A percentile compares a stretch with the other conserved stretches of the same genome.
These are phyloP conservation scores for Lentithecium fluviatile DNA, from an alignment of 495 filamentous ascomycete species.

Conservation along the genomic window DNA sequence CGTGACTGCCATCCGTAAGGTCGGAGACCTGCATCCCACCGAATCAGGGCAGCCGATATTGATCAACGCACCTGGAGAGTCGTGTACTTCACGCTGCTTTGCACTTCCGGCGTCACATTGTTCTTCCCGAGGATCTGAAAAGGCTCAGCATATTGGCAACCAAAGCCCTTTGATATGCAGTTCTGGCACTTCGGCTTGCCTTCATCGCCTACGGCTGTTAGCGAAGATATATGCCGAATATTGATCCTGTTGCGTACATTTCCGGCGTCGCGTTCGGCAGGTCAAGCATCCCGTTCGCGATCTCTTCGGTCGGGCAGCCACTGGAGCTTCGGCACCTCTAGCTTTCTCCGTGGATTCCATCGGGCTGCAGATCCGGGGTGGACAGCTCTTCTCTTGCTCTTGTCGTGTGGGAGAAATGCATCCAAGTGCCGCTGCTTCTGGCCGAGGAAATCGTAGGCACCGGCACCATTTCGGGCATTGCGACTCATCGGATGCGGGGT, in stretches of 20 bases:
- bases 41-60: too few relatives aligned
- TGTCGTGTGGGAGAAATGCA: neutral
- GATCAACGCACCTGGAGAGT: neutral
- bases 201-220: constrained; percentile 9
- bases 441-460: neutral
- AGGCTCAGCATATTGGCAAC: constrained; percentile 3
- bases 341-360: constrained; percentile 1
- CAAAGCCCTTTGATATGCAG: constrained; percentile 13
- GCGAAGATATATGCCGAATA: too few relatives aligned
- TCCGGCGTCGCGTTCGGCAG: constrained; percentile 10
- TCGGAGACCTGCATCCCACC: too few relatives aligned
- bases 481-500: constrained; percentile 5
- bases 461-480: neutral
- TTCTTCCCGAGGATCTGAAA: constrained; percentile 10
- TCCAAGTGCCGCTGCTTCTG: neutral
- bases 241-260: constrained; percentile 11
- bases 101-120: constrained; percentile 4
- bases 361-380: too few relatives aligned
- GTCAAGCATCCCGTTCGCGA: constrained; percentile 11
- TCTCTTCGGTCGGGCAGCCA: constrained; percentile 1
- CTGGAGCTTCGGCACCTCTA: neutral
- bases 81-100: neutral
- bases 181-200: constrained; percentile 16
- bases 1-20: too few relatives aligned
- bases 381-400: too few relatives aligned